Conservation (phyloP, 1,139 yeast species). For the Saccharomycopsis hybrid region DNA sequence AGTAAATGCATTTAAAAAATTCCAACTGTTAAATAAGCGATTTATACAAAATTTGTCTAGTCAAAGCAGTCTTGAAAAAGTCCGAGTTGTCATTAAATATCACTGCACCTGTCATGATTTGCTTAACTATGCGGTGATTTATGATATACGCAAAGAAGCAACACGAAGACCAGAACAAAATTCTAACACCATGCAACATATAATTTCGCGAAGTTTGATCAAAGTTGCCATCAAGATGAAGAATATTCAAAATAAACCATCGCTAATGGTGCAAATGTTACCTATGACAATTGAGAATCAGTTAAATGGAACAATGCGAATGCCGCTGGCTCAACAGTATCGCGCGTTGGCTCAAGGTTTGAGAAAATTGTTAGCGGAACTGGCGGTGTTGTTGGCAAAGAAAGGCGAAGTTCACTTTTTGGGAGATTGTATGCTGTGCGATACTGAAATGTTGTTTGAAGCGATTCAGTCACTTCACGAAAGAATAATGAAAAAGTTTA, state of each 20-base stretch:
- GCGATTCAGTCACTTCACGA: constrained; percentile 7
- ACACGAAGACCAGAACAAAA: constrained; percentile 6
- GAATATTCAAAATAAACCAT: neutral
- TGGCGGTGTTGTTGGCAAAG: neutral
- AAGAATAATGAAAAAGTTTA: constrained; percentile 11
- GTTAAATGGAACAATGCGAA: constrained; percentile 8
- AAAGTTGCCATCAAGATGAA: neutral
- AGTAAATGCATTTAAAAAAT: neutral
- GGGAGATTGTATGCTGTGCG: constrained; percentile 11
- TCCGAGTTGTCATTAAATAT: constrained; percentile 10
- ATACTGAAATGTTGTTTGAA: constrained; percentile 7
- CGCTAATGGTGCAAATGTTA: constrained; percentile 8
- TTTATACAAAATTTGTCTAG: neutral
- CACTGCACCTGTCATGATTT: constrained; percentile 9
- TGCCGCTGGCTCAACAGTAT: constrained; percentile 12
- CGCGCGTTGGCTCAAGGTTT: constrained; percentile 6
- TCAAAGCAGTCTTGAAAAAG: constrained; percentile 3
- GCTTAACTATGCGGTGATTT: constrained; percentile 10
- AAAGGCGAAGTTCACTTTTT: constrained; percentile 7
- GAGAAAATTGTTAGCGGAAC: constrained; percentile 9
- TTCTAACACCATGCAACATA: constrained; percentile 1
- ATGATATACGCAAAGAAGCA: constrained; percentile 15
- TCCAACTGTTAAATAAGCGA: neutral
- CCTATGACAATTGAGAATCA: constrained; percentile 20
- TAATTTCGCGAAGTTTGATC: constrained; percentile 9